Evolutionary conservation across 108 stramenopile species (phyloP), one percentile per base, ranked within the genome.

Genomic region (Fistulifera pelliculosa): DNA sequence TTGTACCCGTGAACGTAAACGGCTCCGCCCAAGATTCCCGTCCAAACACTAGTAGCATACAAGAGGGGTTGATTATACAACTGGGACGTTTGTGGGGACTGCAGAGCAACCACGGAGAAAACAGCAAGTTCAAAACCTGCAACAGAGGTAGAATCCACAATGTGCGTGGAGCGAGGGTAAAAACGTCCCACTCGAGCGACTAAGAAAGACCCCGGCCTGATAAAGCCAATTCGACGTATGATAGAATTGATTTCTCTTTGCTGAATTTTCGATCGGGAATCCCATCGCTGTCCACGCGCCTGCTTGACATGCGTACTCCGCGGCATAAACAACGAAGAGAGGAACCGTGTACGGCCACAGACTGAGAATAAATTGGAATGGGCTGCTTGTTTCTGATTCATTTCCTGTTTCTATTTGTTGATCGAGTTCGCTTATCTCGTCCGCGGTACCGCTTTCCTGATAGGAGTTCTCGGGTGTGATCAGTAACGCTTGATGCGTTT

Each of bases 201-300:
- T 78, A 18, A 87, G 38, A 45, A 91, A 83, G 12, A 91, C 90
- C 16, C 90, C 90, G 0, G 58, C 61, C 59, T 91, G 90, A 52
- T 91, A 91, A 48, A 76, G 61, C 82, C 80, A 83, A 39, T 84
- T 88, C 51, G 72, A 63, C 45, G 75, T 84, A 24, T 80, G 59
- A 52, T 79, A 91, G 55, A 87, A 87, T 26, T 58, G 47, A 51
- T 73, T 70, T 42, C 85, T 66, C 1, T 78, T 61, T 0, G 40
- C 47, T 41, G 60, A 54, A 41, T 64, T 52, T 13, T 56, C 52
- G 2, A 83, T 75, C 2, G 90, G 90, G 57, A 87, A 85, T 4
- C 90, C 85, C 41, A 91, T 81, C 22, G 83, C 60, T 2, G 76
- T 74, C 90, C 90, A 91, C 3, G 76, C 67, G 3, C 90, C 90